Conservation (phyloP, 495 filamentous ascomycete genomes). For the Xylaria scruposa region DNA sequence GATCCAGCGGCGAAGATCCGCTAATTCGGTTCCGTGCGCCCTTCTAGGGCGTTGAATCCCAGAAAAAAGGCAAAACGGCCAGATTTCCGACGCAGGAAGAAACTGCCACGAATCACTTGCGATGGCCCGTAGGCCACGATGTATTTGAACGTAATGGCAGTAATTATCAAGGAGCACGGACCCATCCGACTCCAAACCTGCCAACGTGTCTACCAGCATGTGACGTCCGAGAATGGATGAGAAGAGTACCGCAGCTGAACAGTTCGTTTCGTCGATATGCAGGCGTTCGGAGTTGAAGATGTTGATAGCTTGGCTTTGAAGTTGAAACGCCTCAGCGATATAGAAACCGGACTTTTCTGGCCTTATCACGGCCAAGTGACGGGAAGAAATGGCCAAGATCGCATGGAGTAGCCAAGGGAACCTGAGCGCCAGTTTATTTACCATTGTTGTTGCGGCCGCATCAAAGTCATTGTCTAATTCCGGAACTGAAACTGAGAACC, state of each 20-base stretch:
- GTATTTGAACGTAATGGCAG: constrained; percentile 38
- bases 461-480: constrained; percentile 31
- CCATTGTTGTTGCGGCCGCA: constrained; percentile 20
- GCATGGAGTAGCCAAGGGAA: constrained; percentile 45
- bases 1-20: neutral
- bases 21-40: neutral
- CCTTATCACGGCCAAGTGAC: constrained; percentile 39
- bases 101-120: constrained; percentile 42
- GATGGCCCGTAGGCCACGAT: constrained; percentile 43
- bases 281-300: constrained; percentile 45
- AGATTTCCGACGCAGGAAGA: constrained; percentile 41
- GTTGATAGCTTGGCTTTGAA: constrained; percentile 47
- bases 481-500: constrained; percentile 35
- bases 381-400: constrained; percentile 46
- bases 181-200: constrained; percentile 32
- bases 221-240: constrained; percentile 45
- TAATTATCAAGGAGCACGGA: constrained; percentile 40
- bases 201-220: constrained; percentile 44
- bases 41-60: neutral
- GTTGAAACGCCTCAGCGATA: constrained; percentile 37
- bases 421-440: constrained; percentile 35
- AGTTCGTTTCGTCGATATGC: constrained; percentile 42
- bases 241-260: constrained; percentile 44
- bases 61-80: constrained; percentile 29
- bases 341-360: constrained; percentile 34